A percentile compares a stretch with the other conserved stretches of the same genome.
These are phyloP conservation scores for Chalciporus sphaerocephalus DNA, from an alignment of 768 basidiomycete species.

Conservation along the genomic window DNA sequence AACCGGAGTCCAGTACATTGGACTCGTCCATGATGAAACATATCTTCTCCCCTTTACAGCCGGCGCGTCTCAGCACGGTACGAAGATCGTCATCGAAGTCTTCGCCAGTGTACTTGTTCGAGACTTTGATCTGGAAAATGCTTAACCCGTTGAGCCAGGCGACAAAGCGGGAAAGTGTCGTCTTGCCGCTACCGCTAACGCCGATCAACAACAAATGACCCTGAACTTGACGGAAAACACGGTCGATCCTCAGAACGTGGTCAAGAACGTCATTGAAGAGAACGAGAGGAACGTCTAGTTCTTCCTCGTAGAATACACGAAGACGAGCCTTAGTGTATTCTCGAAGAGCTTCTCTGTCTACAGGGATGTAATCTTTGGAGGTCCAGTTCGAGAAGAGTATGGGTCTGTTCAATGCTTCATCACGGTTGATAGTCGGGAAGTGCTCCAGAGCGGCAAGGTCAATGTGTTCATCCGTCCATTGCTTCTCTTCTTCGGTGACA, in stretches of 20 bases:
- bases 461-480: constrained; percentile 93
- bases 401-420: constrained; percentile 82
- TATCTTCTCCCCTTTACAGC: constrained; percentile 98
- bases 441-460: constrained; percentile 79
- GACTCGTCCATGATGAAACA: constrained; percentile 99
- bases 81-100: constrained; percentile 98
- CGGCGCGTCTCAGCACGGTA: constrained; percentile 88
- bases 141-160: constrained; percentile 99
- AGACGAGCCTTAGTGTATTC: constrained; percentile 97
- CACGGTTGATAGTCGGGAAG: constrained; percentile 88
- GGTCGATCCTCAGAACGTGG: constrained; percentile 95
- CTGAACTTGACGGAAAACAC: constrained; percentile 97
- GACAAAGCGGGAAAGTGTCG: constrained; percentile 94
- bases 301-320: constrained; percentile 98
- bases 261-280: constrained; percentile 98
- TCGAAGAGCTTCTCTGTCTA: constrained; percentile 86
- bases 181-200: constrained; percentile 99
- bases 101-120: constrained; percentile 97
- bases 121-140: constrained; percentile 99
- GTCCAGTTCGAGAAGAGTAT: constrained; percentile 99
- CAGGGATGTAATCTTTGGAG: constrained; percentile 92
- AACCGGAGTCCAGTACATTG: constrained; percentile 97
- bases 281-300: constrained; percentile 94
- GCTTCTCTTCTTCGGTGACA: constrained; percentile 86
- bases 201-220: constrained; percentile 96